Conservation (phyloP, 179 eudicot genomes). For the Beta corolliflora region DNA sequence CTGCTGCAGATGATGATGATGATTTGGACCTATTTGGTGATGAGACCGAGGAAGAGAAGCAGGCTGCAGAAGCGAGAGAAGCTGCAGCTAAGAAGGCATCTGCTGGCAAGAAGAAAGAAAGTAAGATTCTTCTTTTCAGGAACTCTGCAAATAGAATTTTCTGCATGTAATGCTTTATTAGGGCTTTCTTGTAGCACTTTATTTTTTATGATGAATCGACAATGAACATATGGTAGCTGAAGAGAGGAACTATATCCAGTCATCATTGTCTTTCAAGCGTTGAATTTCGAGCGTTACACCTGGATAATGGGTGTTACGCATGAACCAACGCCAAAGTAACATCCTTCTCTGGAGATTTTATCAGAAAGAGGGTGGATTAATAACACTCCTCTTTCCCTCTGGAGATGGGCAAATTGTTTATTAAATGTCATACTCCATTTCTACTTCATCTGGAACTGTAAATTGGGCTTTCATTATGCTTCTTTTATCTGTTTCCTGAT, state of each 20-base stretch:
- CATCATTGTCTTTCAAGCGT: background rate
- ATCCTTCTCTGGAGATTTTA: constrained; percentile 16
- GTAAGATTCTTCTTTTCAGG: constrained; percentile 38
- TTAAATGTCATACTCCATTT: background rate
- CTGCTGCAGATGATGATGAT: constrained; percentile 74
- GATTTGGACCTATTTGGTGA: constrained; percentile 98
- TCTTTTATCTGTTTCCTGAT: background rate
- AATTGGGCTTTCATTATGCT: too few relatives aligned
- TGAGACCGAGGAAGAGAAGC: constrained; percentile 97
- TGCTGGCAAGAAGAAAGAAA: constrained; percentile 84
- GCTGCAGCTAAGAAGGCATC: constrained; percentile 58
- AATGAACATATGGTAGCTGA: background rate
- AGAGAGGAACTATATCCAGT: background rate
- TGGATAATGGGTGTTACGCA: constrained; percentile 22
- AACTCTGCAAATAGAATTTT: background rate
- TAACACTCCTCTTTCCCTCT: constrained; percentile 3
- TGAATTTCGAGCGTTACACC: constrained; percentile 22
- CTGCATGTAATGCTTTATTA: background rate
- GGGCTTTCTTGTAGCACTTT: background rate
- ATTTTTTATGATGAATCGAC: too few relatives aligned
- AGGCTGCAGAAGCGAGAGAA: constrained; percentile 84
- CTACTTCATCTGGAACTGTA: too few relatives aligned
- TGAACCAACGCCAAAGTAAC: constrained; percentile 21
- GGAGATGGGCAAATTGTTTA: background rate
- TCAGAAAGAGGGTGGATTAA: background rate